Evolutionary conservation across 2,329 filamentous ascomycete genomes (phyloP).

Genomic region (Aspergillus novoparasiticus): DNA sequence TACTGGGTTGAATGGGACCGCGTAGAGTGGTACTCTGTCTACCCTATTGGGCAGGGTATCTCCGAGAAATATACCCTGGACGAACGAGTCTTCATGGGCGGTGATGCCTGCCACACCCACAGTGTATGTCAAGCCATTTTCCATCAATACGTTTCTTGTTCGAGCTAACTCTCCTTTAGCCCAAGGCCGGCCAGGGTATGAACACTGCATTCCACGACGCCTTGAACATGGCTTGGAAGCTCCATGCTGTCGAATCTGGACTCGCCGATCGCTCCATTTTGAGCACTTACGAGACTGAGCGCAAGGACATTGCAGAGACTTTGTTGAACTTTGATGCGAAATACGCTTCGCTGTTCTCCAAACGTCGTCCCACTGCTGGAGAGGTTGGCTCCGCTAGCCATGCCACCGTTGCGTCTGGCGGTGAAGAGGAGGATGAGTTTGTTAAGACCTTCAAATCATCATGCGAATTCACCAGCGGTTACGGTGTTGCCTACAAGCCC

Average conservation of each 20-base stretch:
- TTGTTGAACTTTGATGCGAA: slow-evolving; percentile 84
- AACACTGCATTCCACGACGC: slow-evolving; percentile 66
- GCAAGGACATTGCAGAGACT: slow-evolving; percentile 80
- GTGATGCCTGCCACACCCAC: slow-evolving; percentile 67
- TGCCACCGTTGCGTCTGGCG: slow-evolving; percentile 28
- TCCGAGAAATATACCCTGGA: slow-evolving; percentile 66
- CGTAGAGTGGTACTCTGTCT: slow-evolving; percentile 68
- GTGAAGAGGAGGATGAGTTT: slow-evolving; percentile 65
- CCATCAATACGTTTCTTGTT: neutral
- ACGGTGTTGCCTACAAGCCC: slow-evolving; percentile 81
- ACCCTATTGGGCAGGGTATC: slow-evolving; percentile 67
- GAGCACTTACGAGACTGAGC: slow-evolving; percentile 83
- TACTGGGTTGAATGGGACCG: slow-evolving; percentile 66
- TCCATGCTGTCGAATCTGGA: slow-evolving; percentile 83
- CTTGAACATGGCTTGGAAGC: slow-evolving; percentile 93
- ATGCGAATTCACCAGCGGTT: slow-evolving; percentile 91
- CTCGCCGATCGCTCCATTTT: slow-evolving; percentile 76
- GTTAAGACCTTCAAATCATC: slow-evolving; percentile 87
- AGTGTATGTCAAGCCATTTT: slow-evolving; percentile 35
- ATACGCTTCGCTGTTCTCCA: slow-evolving; percentile 88
- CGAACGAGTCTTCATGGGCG: slow-evolving; percentile 67
- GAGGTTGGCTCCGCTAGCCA: slow-evolving; percentile 70
- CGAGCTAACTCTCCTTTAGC: slow-evolving; percentile 34
- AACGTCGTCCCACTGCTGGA: slow-evolving; percentile 70
- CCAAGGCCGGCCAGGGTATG: slow-evolving; percentile 68